A percentile compares a stretch with the other conserved stretches of the same genome.
Conservation (phyloP, 805 yeast genomes). For the Zygotorulaspora danielsina region DNA sequence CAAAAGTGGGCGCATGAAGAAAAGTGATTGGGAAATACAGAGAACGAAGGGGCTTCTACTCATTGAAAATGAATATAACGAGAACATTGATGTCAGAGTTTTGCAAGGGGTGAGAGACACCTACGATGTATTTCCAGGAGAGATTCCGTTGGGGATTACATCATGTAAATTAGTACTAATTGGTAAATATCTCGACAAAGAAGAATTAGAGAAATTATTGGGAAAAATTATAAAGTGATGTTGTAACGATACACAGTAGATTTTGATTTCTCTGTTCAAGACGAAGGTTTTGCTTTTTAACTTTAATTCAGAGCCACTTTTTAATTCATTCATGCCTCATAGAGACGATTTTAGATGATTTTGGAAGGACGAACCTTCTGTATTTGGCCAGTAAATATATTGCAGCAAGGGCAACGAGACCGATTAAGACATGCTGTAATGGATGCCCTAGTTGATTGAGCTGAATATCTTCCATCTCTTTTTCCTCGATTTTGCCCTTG, state of each 20-base stretch:
- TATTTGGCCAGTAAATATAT: slow-evolving; percentile 17
- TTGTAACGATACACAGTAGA: background rate
- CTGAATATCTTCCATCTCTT: slow-evolving; percentile 18
- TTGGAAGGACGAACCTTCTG: slow-evolving; percentile 13
- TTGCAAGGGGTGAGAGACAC: slow-evolving; percentile 93
- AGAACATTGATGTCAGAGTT: slow-evolving; percentile 44
- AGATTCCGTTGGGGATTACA: slow-evolving; percentile 27
- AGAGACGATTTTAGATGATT: slow-evolving; percentile 24
- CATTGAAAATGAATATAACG: slow-evolving; percentile 30
- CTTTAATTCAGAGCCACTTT: too few species aligned
- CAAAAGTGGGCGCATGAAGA: background rate
- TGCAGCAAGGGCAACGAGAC: slow-evolving; percentile 13
- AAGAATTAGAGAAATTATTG: slow-evolving; percentile 32
- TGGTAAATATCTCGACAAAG: slow-evolving; percentile 55
- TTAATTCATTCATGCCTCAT: slow-evolving; percentile 28
- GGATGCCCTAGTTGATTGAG: slow-evolving; percentile 24
- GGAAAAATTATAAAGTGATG: slow-evolving; percentile 9
- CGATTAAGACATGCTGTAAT: slow-evolving; percentile 16
- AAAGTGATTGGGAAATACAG: slow-evolving; percentile 55
- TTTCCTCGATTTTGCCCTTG: slow-evolving; percentile 14
- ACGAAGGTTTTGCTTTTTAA: too few species aligned
- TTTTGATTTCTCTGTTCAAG: too few species aligned
- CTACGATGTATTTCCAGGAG: slow-evolving; percentile 64
- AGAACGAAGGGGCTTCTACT: slow-evolving; percentile 75
- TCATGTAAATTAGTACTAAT: slow-evolving; percentile 65